phyloP scores from a whole-genome alignment of 2,329 filamentous ascomycete species.

The Colletotrichum godetiae region DNA sequence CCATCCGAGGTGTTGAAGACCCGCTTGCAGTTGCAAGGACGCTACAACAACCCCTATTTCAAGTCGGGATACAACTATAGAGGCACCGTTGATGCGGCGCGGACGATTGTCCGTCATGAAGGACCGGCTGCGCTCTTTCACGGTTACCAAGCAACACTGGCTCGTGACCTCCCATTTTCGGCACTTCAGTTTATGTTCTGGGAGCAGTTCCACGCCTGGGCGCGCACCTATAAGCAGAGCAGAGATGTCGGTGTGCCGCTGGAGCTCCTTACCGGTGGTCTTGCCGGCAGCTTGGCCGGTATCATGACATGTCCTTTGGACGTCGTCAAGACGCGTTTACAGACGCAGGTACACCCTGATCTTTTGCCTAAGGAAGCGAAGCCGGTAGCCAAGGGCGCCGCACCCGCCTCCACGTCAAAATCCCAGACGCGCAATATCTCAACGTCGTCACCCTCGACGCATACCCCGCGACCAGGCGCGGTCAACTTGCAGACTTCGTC shows the following conservation, averaged over 20 bases:
- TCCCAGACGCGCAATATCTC: conserved; percentile 81
- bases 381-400: conserved; percentile 36
- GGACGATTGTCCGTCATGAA: conserved; percentile 86
- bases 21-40: conserved; percentile 93
- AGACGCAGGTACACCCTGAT: conserved; percentile 80
- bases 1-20: conserved; percentile 98
- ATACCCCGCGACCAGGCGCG: conserved; percentile 82
- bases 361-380: conserved; percentile 42
- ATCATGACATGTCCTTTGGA: conserved; percentile 96
- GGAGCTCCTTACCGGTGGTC: conserved; percentile 89
- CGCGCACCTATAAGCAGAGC: conserved; percentile 80
- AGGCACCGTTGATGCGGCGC: conserved; percentile 83
- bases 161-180: conserved; percentile 94
- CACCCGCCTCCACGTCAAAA: conserved; percentile 45
- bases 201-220: conserved; percentile 89
- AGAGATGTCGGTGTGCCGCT: conserved; percentile 86
- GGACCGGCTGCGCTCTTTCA: conserved; percentile 90
- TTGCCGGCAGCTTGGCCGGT: conserved; percentile 91
- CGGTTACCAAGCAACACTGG: conserved; percentile 96
- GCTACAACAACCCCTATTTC: conserved; percentile 95
- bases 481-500: conserved; percentile 89
- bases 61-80: conserved; percentile 96
- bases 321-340: conserved; percentile 95
- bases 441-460: conserved; percentile 88
- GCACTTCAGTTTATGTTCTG: conserved; percentile 98